These are phyloP conservation scores for Kurtzmaniella quercitrusa DNA, from an alignment of 1,139 yeast genomes.

Conservation along the genomic window DNA sequence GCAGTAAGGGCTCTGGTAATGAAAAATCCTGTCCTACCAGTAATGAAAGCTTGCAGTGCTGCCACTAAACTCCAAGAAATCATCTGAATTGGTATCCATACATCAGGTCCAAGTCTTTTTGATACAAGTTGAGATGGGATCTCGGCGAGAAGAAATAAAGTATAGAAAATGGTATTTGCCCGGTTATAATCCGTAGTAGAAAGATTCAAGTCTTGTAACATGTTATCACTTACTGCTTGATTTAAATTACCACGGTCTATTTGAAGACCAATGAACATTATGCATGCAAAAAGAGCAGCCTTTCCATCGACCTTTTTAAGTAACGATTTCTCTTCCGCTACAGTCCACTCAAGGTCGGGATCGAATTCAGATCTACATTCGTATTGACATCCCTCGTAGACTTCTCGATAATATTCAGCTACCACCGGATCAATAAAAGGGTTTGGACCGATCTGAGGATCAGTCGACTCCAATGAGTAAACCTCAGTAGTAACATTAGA, in stretches of 20 bases:
- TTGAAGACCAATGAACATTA: conserved; percentile 49
- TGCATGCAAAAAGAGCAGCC: conserved; percentile 45
- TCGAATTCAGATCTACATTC: conserved; percentile 45
- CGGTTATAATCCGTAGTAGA: conserved; percentile 45
- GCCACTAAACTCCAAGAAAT: conserved; percentile 49
- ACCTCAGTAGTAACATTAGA: conserved; percentile 1
- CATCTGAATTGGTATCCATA: conserved; percentile 53
- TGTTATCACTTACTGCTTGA: conserved; percentile 48
- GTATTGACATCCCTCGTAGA: conserved; percentile 39
- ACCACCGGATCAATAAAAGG: conserved; percentile 36
- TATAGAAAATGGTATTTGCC: conserved; percentile 43
- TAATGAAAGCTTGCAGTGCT: conserved; percentile 39
- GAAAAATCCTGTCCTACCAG: conserved; percentile 29
- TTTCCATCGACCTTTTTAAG: conserved; percentile 39
- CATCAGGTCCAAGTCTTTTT: conserved; percentile 49
- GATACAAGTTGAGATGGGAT: conserved; percentile 53
- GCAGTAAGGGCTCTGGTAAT: conserved; percentile 46
- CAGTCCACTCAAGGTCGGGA: conserved; percentile 41
- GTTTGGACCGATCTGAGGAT: neutral
- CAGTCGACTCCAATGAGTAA: conserved; percentile 2
- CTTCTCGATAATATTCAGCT: conserved; percentile 33
- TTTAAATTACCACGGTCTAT: conserved; percentile 47
- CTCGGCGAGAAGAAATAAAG: conserved; percentile 47
- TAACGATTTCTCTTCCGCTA: conserved; percentile 37
- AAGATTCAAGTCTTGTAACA: conserved; percentile 39